Conservation (phyloP, 148 eudicot genomes). For the Fagopyrum esculentum region DNA sequence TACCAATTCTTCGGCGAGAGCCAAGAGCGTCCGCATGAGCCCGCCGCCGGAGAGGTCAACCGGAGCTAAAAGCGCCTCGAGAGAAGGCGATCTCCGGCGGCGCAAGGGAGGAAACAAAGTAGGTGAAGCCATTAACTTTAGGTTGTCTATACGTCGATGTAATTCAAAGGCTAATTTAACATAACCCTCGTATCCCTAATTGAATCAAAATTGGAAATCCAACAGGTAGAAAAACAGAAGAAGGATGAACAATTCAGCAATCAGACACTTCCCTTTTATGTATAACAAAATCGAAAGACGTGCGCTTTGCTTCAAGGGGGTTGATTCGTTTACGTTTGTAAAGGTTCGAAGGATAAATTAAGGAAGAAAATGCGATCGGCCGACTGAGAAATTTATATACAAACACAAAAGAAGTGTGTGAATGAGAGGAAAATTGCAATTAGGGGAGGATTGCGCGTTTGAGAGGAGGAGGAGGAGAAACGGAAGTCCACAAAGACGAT, state of each 20-base stretch:
- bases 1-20: constrained; percentile 40
- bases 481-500: not conserved
- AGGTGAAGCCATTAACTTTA: constrained; percentile 50
- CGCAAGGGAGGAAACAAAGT: constrained; percentile 68
- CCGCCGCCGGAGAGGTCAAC: constrained; percentile 54
- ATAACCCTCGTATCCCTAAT: not conserved
- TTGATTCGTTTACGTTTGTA: not conserved
- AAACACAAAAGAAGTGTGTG: not conserved
- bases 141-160: not conserved
- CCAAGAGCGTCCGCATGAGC: constrained; percentile 43
- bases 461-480: not conserved
- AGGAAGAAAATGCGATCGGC: not conserved
- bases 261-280: not conserved
- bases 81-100: constrained; percentile 63
- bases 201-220: not conserved
- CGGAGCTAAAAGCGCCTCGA: constrained; percentile 84
- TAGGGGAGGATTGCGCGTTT: constrained; percentile 1
- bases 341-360: not conserved
- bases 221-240: not conserved
- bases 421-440: not conserved
- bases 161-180: not conserved
- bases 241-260: not conserved
- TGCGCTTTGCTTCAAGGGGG: not conserved
- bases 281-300: not conserved
- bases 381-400: not conserved